Evolutionary conservation across 2,329 filamentous ascomycete species (phyloP).

Genomic region (Cladosporium sp.): DNA sequence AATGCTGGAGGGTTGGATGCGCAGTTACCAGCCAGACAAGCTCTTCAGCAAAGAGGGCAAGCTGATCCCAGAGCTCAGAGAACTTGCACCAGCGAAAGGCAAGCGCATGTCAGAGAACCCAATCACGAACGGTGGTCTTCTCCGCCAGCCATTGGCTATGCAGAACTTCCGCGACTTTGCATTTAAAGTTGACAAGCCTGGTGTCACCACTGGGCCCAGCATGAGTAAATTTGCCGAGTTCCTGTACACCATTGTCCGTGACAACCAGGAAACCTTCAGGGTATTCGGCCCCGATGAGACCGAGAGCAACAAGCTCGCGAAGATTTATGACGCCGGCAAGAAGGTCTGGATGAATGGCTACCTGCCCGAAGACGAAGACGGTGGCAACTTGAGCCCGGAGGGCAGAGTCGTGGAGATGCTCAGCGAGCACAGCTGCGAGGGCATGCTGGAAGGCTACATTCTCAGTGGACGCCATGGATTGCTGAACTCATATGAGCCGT

Average conservation of each 20-base stretch:
- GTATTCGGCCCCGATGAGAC: conserved; percentile 78
- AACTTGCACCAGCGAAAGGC: conserved; percentile 61
- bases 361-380: conserved; percentile 70
- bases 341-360: conserved; percentile 79
- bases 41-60: conserved; percentile 63
- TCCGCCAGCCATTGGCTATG: conserved; percentile 64
- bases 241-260: conserved; percentile 62
- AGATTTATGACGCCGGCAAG: conserved; percentile 69
- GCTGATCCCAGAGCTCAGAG: conserved; percentile 59
- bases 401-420: conserved; percentile 81
- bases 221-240: conserved; percentile 68
- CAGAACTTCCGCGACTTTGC: conserved; percentile 68
- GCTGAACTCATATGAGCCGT: conserved; percentile 78
- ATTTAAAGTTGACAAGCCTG: conserved; percentile 58
- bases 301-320: conserved; percentile 71
- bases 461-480: conserved; percentile 71
- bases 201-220: conserved; percentile 47
- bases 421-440: conserved; percentile 76
- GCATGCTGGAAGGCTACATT: conserved; percentile 76
- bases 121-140: conserved; percentile 65
- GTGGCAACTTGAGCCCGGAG: conserved; percentile 64
- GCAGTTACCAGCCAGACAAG: conserved; percentile 68
- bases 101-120: conserved; percentile 75
- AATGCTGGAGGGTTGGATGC: conserved; percentile 72
- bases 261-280: conserved; percentile 66